Base-by-base conservation (phyloP, 495 filamentous ascomycete genomes). In the Xylaria nigripes region DNA sequence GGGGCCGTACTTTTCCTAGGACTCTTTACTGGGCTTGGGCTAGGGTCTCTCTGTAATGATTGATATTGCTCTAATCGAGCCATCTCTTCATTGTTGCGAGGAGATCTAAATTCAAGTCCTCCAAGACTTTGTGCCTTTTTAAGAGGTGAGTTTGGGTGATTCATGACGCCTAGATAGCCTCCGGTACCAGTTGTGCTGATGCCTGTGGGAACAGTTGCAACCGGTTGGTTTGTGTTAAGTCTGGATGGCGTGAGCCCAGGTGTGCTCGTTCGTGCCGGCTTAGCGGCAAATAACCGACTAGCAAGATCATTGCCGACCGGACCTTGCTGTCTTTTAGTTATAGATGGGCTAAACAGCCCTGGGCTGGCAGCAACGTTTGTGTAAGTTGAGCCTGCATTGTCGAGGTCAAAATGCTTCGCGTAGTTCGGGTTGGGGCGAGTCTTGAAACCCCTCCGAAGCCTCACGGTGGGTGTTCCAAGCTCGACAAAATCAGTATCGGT, bases 341-440 rank as follows among this genome's bases (percentile, higher is more conserved):
- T 56, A 6, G 61, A 32, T 10, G 70, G 67, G 0, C 63, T 69
- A 51, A 75, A 72, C 2, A 67, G 48, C 41, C 58, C 62, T 1
- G 62, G 60, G 18, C 50, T 70, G 7, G 30, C 42, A 51, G 58
- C 16, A 29, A 51, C 59, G n/a, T 30, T 59, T 18, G 48, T 24
- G 50, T 58, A 45, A 13, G 48, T 51, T 43, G 50, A 41, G n/a
- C 27, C 49, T 0, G 16, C 46, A 30, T 73, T 76, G 50, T 93
- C 84, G 0, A 86, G 87, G 61, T 92, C 83, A 53, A 90, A 79
- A 59, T 94, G 83, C 46, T 80, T 82, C 44, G 82, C 68, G 69
- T 96, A 96, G 63, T 89, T 90, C 0, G 88, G 87, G 61, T 97
- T 97, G 8, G 92, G 89, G 43, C 86, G 83, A 2, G 86, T 93